A percentile compares a stretch with the other conserved stretches of the same genome.
Conservation (phyloP, 139 green algal species). For the Chlamydomonas schloesseri region DNA sequence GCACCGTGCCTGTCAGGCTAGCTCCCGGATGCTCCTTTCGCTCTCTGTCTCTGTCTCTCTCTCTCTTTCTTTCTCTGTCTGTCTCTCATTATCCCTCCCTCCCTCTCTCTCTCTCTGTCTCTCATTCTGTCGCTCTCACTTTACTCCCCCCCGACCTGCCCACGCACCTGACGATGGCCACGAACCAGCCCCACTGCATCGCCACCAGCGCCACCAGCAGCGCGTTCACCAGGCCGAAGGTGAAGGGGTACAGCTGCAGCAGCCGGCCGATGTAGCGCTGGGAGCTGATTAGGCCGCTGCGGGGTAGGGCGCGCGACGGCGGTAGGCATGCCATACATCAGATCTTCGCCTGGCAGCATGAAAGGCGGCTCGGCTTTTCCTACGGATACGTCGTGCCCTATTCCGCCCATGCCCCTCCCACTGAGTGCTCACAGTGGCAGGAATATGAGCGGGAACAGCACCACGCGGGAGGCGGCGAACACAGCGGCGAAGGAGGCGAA, state of each 20-base stretch:
- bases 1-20: no score
- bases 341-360: no score
- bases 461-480: constrained; percentile 41
- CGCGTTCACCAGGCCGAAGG: constrained; percentile 21
- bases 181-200: constrained; percentile 57
- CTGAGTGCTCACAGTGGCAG: constrained; percentile 49
- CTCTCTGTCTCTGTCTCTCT: no score
- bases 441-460: constrained; percentile 51
- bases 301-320: not conserved
- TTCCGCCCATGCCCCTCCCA: no score
- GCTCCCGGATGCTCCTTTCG: no score
- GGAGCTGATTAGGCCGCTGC: constrained; percentile 31
- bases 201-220: constrained; percentile 50
- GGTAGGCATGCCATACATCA: not conserved
- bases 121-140: no score
- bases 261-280: constrained; percentile 25
- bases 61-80: no score
- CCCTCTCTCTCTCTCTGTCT: no score
- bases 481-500: constrained; percentile 35
- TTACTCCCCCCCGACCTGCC: not conserved
- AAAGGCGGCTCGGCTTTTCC: no score
- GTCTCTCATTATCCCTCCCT: no score
- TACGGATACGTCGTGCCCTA: no score
- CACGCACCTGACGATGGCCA: constrained; percentile 38
- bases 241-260: constrained; percentile 19